Evolutionary conservation across 805 yeast species (phyloP).

Genomic region (Jamesozyma spencerorum): DNA sequence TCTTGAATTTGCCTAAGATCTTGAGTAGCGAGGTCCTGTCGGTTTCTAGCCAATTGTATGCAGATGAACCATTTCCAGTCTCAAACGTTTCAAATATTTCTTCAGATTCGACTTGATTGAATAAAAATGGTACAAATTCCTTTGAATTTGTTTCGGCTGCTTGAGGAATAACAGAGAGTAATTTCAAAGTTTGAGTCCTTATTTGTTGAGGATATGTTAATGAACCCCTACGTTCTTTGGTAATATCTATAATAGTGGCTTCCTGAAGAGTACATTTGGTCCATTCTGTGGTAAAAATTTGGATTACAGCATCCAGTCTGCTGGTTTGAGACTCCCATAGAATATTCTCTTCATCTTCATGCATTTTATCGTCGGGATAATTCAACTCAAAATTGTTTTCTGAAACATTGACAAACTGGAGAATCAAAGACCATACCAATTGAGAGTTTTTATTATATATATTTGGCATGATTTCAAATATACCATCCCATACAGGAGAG

Average conservation of each 20-base stretch:
- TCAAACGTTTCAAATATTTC: conserved; percentile 13
- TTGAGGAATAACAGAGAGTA: conserved; percentile 49
- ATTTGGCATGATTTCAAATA: conserved; percentile 47
- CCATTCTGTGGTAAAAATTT: conserved; percentile 22
- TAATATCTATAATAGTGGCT: conserved; percentile 32
- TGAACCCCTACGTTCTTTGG: conserved; percentile 32
- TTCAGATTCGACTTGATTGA: conserved; percentile 25
- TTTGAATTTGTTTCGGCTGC: conserved; percentile 59
- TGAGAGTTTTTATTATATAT: conserved; percentile 36
- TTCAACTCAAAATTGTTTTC: conserved; percentile 14
- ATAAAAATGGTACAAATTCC: conserved; percentile 49
- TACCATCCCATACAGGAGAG: conserved; percentile 80
- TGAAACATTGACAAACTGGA: conserved; percentile 26
- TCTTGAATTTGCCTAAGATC: conserved; percentile 55
- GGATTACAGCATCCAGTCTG: conserved; percentile 37
- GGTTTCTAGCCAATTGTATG: conserved; percentile 35
- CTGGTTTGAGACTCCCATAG: conserved; percentile 39
- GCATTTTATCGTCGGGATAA: conserved; percentile 13
- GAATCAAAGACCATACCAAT: conserved; percentile 48
- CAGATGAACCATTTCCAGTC: conserved; percentile 1
- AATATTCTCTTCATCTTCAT: conserved; percentile 5
- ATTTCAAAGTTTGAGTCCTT: conserved; percentile 49
- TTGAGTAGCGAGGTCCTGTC: conserved; percentile 54
- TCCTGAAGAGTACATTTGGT: conserved; percentile 29
- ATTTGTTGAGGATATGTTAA: conserved; percentile 36